A percentile compares a stretch with the other conserved stretches of the same genome.
phyloP scores from a whole-genome alignment of 2,329 filamentous ascomycete genomes.

The Elsinoe perseae region DNA sequence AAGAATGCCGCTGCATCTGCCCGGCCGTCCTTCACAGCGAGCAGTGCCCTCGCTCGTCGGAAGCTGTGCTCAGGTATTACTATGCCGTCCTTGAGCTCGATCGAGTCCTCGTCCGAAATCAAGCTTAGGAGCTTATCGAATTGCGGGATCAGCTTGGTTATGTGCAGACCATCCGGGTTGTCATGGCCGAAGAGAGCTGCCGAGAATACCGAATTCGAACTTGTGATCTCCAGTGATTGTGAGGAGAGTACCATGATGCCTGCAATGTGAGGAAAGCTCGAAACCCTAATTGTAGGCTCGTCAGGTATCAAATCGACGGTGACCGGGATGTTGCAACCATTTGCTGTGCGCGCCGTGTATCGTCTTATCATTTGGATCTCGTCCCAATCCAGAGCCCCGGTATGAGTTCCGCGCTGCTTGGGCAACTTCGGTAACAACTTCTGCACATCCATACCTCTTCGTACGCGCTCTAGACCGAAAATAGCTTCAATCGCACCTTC shows the following conservation, averaged over 20 bases:
- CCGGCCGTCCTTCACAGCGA: slow-evolving; percentile 75
- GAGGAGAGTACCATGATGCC: slow-evolving; percentile 92
- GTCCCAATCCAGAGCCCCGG: slow-evolving; percentile 68
- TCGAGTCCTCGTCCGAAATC: slow-evolving; percentile 76
- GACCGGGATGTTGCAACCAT: slow-evolving; percentile 73
- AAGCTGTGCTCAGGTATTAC: slow-evolving; percentile 96
- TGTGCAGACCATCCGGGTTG: slow-evolving; percentile 68
- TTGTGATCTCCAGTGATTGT: slow-evolving; percentile 68
- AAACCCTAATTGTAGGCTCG: slow-evolving; percentile 68
- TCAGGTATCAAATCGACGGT: slow-evolving; percentile 66
- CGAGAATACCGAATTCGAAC: slow-evolving; percentile 91
- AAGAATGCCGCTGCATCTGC: slow-evolving; percentile 70
- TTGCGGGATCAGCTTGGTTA: slow-evolving; percentile 73
- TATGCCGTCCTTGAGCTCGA: slow-evolving; percentile 82
- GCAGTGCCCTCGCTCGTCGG: slow-evolving; percentile 73
- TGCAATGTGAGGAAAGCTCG: slow-evolving; percentile 93
- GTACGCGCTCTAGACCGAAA: slow-evolving; percentile 66
- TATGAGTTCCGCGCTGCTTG: slow-evolving; percentile 62
- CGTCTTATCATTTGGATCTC: slow-evolving; percentile 64
- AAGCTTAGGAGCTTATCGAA: slow-evolving; percentile 79
- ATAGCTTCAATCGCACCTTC: slow-evolving; percentile 75
- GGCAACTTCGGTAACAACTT: slow-evolving; percentile 76
- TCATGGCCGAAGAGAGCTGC: slow-evolving; percentile 85
- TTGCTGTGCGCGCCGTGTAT: slow-evolving; percentile 75
- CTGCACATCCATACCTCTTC: slow-evolving; percentile 64